phyloP scores from a whole-genome alignment of 2,329 filamentous ascomycete species.

The Arthrobotrys sinensis region DNA sequence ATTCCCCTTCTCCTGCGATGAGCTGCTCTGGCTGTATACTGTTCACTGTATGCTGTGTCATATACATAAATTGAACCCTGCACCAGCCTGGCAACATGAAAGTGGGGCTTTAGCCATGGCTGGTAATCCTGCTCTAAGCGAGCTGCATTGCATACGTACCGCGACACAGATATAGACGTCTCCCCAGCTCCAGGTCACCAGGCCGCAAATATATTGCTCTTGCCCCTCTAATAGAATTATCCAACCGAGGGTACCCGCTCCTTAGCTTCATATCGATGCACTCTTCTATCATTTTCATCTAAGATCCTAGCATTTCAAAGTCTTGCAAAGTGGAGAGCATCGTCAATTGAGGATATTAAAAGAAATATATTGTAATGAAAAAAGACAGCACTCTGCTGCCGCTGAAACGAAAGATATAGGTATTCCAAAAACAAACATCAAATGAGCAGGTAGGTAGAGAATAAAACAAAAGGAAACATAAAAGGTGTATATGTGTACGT shows the following conservation, averaged over 20 bases:
- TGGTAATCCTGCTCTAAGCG: constrained; percentile 16
- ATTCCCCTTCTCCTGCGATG: neutral
- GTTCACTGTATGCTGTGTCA: too few species aligned
- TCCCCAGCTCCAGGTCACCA: neutral
- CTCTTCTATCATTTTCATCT: neutral
- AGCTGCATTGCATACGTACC: constrained; percentile 13
- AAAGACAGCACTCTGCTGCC: neutral
- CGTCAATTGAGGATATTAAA: constrained; percentile 4
- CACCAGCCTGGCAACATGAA: neutral
- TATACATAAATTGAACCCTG: neutral
- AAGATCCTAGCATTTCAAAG: too few species aligned
- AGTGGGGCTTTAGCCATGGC: constrained; percentile 5
- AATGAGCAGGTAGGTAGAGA: constrained; percentile 7
- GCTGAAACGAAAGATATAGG: neutral
- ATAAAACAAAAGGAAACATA: constrained; percentile 11
- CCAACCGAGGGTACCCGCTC: constrained; percentile 5
- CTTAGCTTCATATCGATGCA: neutral
- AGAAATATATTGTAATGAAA: constrained; percentile 20
- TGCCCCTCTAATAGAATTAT: neutral
- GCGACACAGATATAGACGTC: constrained; percentile 1
- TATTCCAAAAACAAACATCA: constrained; percentile 15
- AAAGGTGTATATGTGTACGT: constrained; percentile 6
- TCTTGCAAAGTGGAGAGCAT: neutral
- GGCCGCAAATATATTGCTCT: constrained; percentile 1
- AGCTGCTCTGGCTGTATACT: neutral